Evolutionary conservation across 2,329 filamentous ascomycete genomes (phyloP).

Genomic region (Fusarium sp.): DNA sequence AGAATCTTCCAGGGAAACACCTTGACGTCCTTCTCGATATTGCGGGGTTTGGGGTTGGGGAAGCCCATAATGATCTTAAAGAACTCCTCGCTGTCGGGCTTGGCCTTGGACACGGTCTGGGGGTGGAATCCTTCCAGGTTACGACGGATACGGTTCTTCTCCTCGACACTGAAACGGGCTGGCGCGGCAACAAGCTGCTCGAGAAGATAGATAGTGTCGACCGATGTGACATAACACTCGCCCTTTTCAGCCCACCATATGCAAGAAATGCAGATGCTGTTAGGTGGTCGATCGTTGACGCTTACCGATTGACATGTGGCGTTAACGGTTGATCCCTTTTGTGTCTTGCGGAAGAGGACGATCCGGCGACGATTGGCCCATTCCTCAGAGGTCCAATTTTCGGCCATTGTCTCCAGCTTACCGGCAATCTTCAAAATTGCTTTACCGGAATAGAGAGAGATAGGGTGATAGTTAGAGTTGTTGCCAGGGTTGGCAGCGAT

Average conservation of each 20-base stretch:
- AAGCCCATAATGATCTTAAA: conserved; percentile 99
- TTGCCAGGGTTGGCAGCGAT: conserved; percentile 55
- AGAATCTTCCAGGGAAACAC: conserved; percentile 98
- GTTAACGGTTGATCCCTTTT: conserved; percentile 83
- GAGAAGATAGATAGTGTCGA: conserved; percentile 95
- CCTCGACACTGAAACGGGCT: conserved; percentile 90
- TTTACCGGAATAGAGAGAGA: conserved; percentile 85
- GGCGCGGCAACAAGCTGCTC: conserved; percentile 84
- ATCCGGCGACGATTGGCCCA: conserved; percentile 82
- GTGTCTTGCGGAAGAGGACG: conserved; percentile 87
- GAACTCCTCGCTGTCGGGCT: conserved; percentile 92
- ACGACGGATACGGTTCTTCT: conserved; percentile 97
- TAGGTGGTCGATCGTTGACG: conserved; percentile 80
- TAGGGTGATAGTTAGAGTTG: conserved; percentile 75
- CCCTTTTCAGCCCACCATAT: conserved; percentile 95
- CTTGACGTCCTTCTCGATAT: conserved; percentile 99
- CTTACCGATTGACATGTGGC: conserved; percentile 83
- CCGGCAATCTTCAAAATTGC: conserved; percentile 87
- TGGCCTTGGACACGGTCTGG: conserved; percentile 91
- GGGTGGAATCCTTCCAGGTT: conserved; percentile 96
- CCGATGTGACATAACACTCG: conserved; percentile 93
- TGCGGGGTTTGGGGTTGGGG: conserved; percentile 91
- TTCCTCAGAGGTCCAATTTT: conserved; percentile 86
- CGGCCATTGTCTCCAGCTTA: conserved; percentile 85
- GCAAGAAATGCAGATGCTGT: conserved; percentile 95